Conservation (phyloP, 2,329 filamentous ascomycete genomes). For the Keithomyces neogunnii region DNA sequence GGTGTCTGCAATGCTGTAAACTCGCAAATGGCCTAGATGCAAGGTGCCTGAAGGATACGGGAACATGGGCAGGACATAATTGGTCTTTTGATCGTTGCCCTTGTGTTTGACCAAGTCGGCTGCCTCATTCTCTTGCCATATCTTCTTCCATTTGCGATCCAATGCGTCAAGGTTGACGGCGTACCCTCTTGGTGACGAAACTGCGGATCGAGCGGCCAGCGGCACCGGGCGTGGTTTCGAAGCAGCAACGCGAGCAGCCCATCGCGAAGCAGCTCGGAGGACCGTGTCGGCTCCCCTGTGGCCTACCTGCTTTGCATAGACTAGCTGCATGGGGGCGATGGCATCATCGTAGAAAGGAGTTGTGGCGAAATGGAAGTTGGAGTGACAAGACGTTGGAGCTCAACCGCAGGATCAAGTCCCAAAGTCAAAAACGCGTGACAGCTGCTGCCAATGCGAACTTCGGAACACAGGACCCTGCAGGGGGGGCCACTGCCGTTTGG, state of each 20-base stretch:
- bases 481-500: conserved; percentile 3
- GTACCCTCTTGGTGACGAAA: conserved; percentile 23
- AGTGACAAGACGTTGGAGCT: neutral
- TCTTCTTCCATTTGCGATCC: conserved; percentile 41
- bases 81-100: conserved; percentile 17
- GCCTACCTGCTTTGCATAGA: conserved; percentile 17
- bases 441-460: neutral
- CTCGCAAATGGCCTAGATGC: conserved; percentile 78
- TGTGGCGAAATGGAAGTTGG: neutral
- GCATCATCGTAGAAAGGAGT: conserved; percentile 10
- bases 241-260: neutral
- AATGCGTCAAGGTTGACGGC: conserved; percentile 39
- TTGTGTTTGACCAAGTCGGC: conserved; percentile 10
- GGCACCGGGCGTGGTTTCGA: neutral
- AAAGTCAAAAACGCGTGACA: neutral
- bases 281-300: conserved; percentile 10
- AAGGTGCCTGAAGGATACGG: conserved; percentile 83
- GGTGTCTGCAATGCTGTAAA: conserved; percentile 87
- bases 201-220: neutral
- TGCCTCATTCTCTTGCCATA: conserved; percentile 27
- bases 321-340: conserved; percentile 17
- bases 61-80: conserved; percentile 85
- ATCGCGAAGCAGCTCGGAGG: conserved; percentile 5
- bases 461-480: conserved; percentile 4
- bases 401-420: neutral